Evolutionary conservation across 768 basidiomycete species (phyloP).

Genomic region (Strobilomyces dryophilus): DNA sequence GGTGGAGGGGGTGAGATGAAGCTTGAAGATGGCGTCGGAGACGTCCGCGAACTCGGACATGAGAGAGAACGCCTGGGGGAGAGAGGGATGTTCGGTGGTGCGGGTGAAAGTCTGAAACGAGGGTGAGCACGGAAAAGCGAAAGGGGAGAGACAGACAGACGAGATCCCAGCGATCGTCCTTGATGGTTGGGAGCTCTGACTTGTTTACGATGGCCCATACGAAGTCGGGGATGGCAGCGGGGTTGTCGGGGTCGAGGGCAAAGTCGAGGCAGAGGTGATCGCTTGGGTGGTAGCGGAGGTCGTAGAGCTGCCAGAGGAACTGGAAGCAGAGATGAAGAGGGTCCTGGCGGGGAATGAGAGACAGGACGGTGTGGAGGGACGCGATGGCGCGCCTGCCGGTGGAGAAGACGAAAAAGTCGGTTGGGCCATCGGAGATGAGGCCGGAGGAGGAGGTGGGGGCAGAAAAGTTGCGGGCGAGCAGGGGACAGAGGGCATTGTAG

Average conservation of each 20-base stretch:
- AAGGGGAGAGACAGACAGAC: constrained; percentile 45
- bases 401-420: constrained; percentile 82
- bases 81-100: constrained; percentile 56
- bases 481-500: constrained; percentile 54
- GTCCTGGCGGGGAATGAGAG: constrained; percentile 82
- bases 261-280: constrained; percentile 81
- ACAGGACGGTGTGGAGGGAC: constrained; percentile 76
- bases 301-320: constrained; percentile 57
- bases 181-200: constrained; percentile 66
- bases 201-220: constrained; percentile 86
- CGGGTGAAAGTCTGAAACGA: constrained; percentile 74
- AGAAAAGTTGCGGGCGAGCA: constrained; percentile 74
- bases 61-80: constrained; percentile 62
- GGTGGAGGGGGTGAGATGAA: constrained; percentile 32
- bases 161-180: constrained; percentile 79
- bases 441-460: constrained; percentile 49
- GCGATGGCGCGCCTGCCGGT: constrained; percentile 77
- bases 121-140: not conserved
- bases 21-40: constrained; percentile 73
- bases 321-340: constrained; percentile 63
- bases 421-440: constrained; percentile 62
- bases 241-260: constrained; percentile 46
- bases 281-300: constrained; percentile 64
- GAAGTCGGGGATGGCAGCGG: constrained; percentile 52
- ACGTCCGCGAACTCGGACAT: constrained; percentile 91